Conservation (phyloP, 257 asterid genomes). For the Phtheirospermum japonicum region DNA sequence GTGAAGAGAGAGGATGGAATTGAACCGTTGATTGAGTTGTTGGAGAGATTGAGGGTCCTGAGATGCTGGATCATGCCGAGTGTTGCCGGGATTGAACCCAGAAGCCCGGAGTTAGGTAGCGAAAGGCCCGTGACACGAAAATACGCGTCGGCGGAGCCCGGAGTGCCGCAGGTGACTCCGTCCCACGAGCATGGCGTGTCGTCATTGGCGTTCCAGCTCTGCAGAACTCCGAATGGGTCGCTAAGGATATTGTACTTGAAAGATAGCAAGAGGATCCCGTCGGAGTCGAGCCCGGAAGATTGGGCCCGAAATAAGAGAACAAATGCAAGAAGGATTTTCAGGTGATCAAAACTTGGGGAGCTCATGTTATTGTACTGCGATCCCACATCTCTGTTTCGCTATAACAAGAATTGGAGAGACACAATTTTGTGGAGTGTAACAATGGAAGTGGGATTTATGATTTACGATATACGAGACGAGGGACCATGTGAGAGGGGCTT, state of each 20-base stretch:
- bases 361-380: slow-evolving; percentile 47
- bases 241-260: slow-evolving; percentile 55
- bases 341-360: slow-evolving; percentile 37
- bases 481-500: slow-evolving; percentile 34
- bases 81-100: slow-evolving; percentile 59
- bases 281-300: slow-evolving; percentile 53
- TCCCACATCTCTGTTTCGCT: slow-evolving; percentile 43
- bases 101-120: slow-evolving; percentile 58
- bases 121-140: slow-evolving; percentile 60
- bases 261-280: slow-evolving; percentile 64
- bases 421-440: no score
- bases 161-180: slow-evolving; percentile 70
- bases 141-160: slow-evolving; percentile 47
- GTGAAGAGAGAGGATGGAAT: slow-evolving; percentile 58
- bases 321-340: slow-evolving; percentile 34
- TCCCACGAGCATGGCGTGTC: slow-evolving; percentile 81
- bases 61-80: slow-evolving; percentile 68
- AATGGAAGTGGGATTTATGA: slow-evolving; percentile 40
- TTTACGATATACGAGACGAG: slow-evolving; percentile 16
- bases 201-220: slow-evolving; percentile 48
- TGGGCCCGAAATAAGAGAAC: slow-evolving; percentile 35
- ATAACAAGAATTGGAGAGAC: no score
- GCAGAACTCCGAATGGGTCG: slow-evolving; percentile 60
- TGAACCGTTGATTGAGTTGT: slow-evolving; percentile 78
- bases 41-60: slow-evolving; percentile 56